Evolutionary conservation across 371 early-diverging fungal species (phyloP), one percentile per base, ranked within the genome.

Genomic region (Actinomortierella wolfii): DNA sequence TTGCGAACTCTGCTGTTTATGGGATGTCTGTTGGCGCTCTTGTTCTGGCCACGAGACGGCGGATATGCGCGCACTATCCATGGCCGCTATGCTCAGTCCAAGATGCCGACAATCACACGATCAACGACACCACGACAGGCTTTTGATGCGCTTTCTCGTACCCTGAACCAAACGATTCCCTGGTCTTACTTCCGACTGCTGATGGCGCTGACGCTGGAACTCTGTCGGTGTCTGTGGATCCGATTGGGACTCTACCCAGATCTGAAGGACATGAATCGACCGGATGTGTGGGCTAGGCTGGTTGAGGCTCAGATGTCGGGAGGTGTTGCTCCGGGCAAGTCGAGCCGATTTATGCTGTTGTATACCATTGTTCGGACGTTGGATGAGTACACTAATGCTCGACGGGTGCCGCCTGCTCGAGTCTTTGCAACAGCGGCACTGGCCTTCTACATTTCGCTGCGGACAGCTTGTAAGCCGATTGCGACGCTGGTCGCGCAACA

Each of bases 191-290:
- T 71, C 44, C 62, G 73, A 4, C 51, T 71, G 28, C 59, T 66
- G 28, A 47, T 71, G 34, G 73, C 67, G 6, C 41, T 71, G 49
- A 55, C 59, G 3, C 56, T 66, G 20, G 73, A 71, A 46, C 39
- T 71, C 47, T 71, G 73, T 61, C 73, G 73, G 13, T 71, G 73
- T 50, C 66, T 71, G 25, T 66, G 58, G 73, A 71, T 71, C 50
- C 73, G 73, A 24, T 46, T 71, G 29, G 73, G 73, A 2, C 54
- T 71, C 28, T 71, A 71, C 40, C 73, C 73, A 17, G 73, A 71
- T 25, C 61, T 66, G 15, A 66, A 61, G 2, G 73, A 71, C 47
- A 61, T 71, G 73, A 61, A 59, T 21, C 73, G 73, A 6, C 73
- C 73, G 5, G 73, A 71, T 56, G 66, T 71, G 50, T 71, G 73